Conservation (phyloP, 225 moss, liverwort and hornwort species). For the Antitrichia curtipendula region DNA sequence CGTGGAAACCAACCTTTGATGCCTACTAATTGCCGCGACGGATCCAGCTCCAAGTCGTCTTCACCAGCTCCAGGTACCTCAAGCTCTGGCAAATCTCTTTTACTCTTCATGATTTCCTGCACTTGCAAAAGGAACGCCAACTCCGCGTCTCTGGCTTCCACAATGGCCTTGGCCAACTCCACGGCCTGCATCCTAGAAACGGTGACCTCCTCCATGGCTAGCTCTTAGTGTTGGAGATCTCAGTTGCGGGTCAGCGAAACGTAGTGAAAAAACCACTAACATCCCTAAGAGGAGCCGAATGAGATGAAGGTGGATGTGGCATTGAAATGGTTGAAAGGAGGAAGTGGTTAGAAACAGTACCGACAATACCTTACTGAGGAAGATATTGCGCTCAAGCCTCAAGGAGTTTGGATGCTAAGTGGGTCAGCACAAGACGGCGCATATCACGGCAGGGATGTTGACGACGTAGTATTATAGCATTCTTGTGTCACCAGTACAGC, state of each 20-base stretch:
- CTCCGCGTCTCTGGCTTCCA: slow-evolving; percentile 27
- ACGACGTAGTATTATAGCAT: not conserved
- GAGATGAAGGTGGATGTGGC: not conserved
- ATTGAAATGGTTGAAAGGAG: not conserved
- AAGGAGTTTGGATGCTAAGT: not conserved
- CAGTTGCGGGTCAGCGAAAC: not conserved
- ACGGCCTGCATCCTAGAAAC: slow-evolving; percentile 20
- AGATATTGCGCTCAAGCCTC: not conserved
- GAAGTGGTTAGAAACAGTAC: not conserved
- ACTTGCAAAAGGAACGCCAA: slow-evolving; percentile 17
- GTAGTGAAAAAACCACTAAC: not conserved
- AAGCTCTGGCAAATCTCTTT: not conserved
- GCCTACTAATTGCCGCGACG: not conserved
- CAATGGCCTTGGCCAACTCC: slow-evolving; percentile 19
- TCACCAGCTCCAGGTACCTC: not conserved
- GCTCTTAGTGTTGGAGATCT: not conserved
- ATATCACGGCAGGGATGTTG: not conserved
- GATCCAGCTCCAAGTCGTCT: not conserved
- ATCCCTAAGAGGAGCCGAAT: not conserved
- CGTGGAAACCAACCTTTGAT: not conserved
- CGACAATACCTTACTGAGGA: not conserved
- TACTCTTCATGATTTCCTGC: slow-evolving; percentile 6
- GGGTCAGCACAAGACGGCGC: not conserved
- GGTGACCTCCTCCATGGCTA: slow-evolving; percentile 7
- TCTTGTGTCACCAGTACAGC: not conserved